These are phyloP conservation scores for Sporothrix euskadiensis DNA, from an alignment of 2,329 filamentous ascomycete species.

Conservation along the genomic window DNA sequence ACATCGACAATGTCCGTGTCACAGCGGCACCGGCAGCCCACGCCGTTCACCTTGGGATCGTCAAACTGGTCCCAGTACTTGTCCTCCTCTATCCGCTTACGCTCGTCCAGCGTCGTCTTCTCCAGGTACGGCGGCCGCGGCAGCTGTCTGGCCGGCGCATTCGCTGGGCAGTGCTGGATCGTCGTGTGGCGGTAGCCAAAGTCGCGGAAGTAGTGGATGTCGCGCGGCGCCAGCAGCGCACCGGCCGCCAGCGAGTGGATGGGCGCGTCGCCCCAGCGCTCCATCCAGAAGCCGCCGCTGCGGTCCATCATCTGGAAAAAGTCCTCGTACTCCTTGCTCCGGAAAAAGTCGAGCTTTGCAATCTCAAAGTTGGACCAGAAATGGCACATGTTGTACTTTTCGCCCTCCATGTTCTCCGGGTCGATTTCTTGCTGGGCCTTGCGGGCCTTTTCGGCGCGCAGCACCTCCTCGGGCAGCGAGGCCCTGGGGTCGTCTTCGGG, in stretches of 20 bases:
- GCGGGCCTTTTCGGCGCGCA: conserved; percentile 71
- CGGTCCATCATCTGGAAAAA: conserved; percentile 99
- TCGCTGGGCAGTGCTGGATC: conserved; percentile 96
- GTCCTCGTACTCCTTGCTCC: conserved; percentile 94
- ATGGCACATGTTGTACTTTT: conserved; percentile 99
- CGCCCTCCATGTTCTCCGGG: conserved; percentile 91
- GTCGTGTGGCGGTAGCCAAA: conserved; percentile 98
- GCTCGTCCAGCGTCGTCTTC: conserved; percentile 75
- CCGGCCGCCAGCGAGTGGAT: conserved; percentile 97
- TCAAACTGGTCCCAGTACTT: conserved; percentile 94
- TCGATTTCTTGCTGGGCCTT: conserved; percentile 71
- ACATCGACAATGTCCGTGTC: conserved; percentile 98
- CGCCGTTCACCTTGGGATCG: conserved; percentile 86
- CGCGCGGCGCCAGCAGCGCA: conserved; percentile 73
- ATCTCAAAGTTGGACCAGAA: conserved; percentile 99
- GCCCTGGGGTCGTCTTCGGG: conserved; percentile 65
- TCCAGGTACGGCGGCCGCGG: conserved; percentile 79
- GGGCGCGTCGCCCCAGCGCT: conserved; percentile 98
- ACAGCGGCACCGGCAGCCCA: conserved; percentile 93
- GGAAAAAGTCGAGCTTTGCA: conserved; percentile 89
- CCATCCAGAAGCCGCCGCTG: conserved; percentile 98
- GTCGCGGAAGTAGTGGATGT: conserved; percentile 99
- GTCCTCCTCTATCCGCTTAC: conserved; percentile 85
- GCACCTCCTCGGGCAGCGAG: conserved; percentile 75
- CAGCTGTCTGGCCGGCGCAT: conserved; percentile 85